These are phyloP conservation scores for Saccharum officinarum DNA, from an alignment of 176 grass and related monocot species.

Conservation along the genomic window DNA sequence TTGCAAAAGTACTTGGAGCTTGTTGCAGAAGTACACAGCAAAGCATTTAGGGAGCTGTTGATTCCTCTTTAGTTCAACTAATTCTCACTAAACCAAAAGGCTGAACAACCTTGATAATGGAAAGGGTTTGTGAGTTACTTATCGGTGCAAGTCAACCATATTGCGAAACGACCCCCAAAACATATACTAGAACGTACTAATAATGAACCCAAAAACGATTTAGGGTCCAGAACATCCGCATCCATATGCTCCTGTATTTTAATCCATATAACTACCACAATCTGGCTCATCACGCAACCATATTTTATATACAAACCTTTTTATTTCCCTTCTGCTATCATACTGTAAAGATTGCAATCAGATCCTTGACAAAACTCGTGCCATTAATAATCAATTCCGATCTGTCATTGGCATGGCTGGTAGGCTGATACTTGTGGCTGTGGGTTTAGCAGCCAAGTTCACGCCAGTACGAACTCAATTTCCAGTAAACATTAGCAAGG, in stretches of 20 bases:
- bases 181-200: not conserved
- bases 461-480: not conserved
- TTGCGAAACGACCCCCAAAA: not conserved
- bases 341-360: not conserved
- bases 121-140: not conserved
- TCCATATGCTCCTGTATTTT: not conserved
- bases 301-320: not conserved
- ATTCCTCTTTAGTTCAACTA: not conserved
- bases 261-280: not conserved
- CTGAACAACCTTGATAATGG: not conserved
- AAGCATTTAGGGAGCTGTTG: not conserved
- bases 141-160: not conserved
- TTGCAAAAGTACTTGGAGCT: not conserved
- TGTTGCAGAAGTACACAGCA: not conserved
- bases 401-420: not conserved
- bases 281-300: not conserved
- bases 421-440: not conserved
- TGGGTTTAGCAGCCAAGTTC: not conserved
- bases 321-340: not conserved
- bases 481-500: not conserved
- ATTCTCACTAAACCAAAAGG: not conserved
- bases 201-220: not conserved
- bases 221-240: constrained; percentile 4
- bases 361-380: not conserved
- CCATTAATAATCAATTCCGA: not conserved